These are phyloP conservation scores for Starmera stellimalicola DNA, from an alignment of 1,139 yeast species.

Conservation along the genomic window DNA sequence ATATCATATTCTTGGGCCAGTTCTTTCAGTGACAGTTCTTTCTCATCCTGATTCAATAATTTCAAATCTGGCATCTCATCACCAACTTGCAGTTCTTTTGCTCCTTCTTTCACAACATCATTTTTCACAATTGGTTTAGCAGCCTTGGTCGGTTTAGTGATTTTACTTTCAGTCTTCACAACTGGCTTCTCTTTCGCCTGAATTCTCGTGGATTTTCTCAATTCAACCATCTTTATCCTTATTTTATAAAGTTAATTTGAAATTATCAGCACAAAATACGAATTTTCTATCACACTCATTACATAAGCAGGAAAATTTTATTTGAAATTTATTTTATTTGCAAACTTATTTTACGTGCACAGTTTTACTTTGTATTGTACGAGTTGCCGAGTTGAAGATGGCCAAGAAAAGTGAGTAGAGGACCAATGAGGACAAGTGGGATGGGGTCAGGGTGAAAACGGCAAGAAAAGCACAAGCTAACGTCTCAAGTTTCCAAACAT, in stretches of 20 bases:
- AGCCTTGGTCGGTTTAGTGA: constrained; percentile 10
- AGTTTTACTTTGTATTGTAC: too few species aligned
- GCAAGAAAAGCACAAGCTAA: background rate
- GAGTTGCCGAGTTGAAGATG: too few species aligned
- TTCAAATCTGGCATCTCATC: constrained; percentile 60
- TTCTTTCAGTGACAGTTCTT: constrained; percentile 40
- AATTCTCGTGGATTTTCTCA: constrained; percentile 45
- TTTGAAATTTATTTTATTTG: too few species aligned
- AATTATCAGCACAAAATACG: too few species aligned
- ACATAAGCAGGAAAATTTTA: too few species aligned
- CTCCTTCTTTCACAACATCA: constrained; percentile 2
- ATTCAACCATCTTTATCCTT: constrained; percentile 31
- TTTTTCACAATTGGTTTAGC: background rate
- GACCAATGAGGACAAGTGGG: background rate
- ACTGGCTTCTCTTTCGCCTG: constrained; percentile 8
- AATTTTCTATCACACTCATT: too few species aligned
- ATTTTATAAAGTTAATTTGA: too few species aligned
- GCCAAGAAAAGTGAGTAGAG: constrained; percentile 15
- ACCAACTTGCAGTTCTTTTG: constrained; percentile 40
- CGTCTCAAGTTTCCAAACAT: constrained; percentile 44
- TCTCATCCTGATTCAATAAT: constrained; percentile 59
- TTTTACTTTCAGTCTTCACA: constrained; percentile 13
- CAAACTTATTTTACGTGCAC: too few species aligned
- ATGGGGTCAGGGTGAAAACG: background rate
- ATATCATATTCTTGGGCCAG: constrained; percentile 39